Conservation (phyloP, 2,329 filamentous ascomycete genomes). For the Scytalidium sp. region DNA sequence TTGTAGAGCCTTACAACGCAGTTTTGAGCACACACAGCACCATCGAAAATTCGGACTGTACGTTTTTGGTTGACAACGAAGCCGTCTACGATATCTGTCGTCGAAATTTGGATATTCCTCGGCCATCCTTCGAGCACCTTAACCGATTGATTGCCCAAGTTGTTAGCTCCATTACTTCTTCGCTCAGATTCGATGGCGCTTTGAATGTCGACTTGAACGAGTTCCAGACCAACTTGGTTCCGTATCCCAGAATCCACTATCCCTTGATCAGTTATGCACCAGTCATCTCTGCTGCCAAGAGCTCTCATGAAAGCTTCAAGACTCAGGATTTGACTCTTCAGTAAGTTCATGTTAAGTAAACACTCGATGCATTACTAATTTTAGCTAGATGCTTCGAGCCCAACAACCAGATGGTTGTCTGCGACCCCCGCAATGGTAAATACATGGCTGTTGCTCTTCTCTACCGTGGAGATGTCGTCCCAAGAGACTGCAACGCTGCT, state of each 20-base stretch:
- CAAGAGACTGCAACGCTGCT: slow-evolving; percentile 57
- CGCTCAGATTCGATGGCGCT: slow-evolving; percentile 62
- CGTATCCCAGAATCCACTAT: slow-evolving; percentile 66
- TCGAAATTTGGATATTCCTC: slow-evolving; percentile 61
- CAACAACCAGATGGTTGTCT: slow-evolving; percentile 69
- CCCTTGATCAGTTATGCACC: slow-evolving; percentile 64
- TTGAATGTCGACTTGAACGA: slow-evolving; percentile 67
- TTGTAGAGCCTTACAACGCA: slow-evolving; percentile 67
- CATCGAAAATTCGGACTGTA: slow-evolving; percentile 66
- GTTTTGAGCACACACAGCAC: slow-evolving; percentile 56
- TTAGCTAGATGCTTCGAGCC: slow-evolving; percentile 54
- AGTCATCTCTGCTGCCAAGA: slow-evolving; percentile 57
- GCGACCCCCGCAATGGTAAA: slow-evolving; percentile 63
- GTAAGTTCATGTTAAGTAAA: slow-evolving; percentile 36
- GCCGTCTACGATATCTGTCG: slow-evolving; percentile 67
- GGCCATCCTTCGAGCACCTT: slow-evolving; percentile 61
- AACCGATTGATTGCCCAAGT: slow-evolving; percentile 67
- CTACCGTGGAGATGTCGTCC: slow-evolving; percentile 65
- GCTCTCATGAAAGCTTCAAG: slow-evolving; percentile 65
- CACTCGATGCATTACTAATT: slow-evolving; percentile 4
- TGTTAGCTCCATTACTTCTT: slow-evolving; percentile 64
- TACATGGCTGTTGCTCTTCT: slow-evolving; percentile 67
- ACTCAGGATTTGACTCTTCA: slow-evolving; percentile 63
- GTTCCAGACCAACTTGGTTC: slow-evolving; percentile 68
- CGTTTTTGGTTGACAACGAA: slow-evolving; percentile 67